Evolutionary conservation across 2,329 filamentous ascomycete genomes (phyloP).

Genomic region (Phaeosphaeriaceae sp.): DNA sequence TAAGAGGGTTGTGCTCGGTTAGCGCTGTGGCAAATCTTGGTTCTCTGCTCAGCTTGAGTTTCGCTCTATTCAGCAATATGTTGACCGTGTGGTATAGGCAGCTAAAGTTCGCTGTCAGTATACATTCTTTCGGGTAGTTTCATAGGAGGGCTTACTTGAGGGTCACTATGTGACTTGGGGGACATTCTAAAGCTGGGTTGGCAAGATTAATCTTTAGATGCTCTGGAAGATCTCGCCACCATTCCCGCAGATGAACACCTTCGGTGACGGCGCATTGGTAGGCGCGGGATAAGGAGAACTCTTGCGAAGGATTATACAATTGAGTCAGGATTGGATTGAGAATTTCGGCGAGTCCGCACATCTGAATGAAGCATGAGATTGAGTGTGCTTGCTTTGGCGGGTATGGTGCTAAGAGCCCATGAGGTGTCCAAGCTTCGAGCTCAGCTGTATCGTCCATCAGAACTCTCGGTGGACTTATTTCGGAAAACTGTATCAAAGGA

Average conservation of each 20-base stretch:
- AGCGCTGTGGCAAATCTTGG: constrained; percentile 3
- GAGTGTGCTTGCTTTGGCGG: constrained; percentile 15
- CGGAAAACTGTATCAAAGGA: constrained; percentile 12
- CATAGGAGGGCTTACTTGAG: constrained; percentile 11
- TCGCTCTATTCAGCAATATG: constrained; percentile 15
- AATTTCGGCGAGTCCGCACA: constrained; percentile 17
- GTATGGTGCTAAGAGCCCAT: constrained; percentile 9
- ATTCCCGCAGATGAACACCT: constrained; percentile 10
- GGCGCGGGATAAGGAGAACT: constrained; percentile 1
- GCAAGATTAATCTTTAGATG: constrained; percentile 16
- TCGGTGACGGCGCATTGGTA: constrained; percentile 10
- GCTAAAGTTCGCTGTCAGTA: not conserved
- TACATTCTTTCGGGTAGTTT: not conserved
- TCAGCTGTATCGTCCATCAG: constrained; percentile 17
- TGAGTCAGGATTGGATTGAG: constrained; percentile 15
- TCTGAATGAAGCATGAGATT: constrained; percentile 17
- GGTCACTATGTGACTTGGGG: constrained; percentile 14
- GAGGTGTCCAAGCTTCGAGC: constrained; percentile 14
- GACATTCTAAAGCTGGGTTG: constrained; percentile 5
- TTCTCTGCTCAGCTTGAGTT: constrained; percentile 12
- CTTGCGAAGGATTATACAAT: constrained; percentile 9
- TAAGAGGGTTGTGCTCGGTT: constrained; percentile 12
- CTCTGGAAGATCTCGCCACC: constrained; percentile 15
- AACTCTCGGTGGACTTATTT: constrained; percentile 13
- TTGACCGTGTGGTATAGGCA: constrained; percentile 18